Percentiles rank a stretch among this genome's conserved stretches.
These are phyloP conservation scores for Porphyrellus cyaneotinctus DNA, from an alignment of 768 basidiomycete genomes.

Conservation along the genomic window DNA sequence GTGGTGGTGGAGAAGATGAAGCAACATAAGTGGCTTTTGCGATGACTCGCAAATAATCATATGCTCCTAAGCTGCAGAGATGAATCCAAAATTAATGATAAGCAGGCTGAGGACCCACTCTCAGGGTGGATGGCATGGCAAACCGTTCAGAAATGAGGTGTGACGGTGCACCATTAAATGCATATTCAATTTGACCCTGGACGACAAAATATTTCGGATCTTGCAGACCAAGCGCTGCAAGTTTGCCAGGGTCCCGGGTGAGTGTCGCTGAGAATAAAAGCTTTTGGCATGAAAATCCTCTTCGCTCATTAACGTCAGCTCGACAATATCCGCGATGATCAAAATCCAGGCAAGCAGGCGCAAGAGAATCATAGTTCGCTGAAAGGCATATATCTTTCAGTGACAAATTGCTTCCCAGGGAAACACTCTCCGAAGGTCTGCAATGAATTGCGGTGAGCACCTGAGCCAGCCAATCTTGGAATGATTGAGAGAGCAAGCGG, in stretches of 20 bases:
- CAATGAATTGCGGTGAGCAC: slow-evolving; percentile 72
- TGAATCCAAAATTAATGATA: background rate
- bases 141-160: slow-evolving; percentile 71
- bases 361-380: slow-evolving; percentile 41
- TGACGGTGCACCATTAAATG: slow-evolving; percentile 37
- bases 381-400: slow-evolving; percentile 4
- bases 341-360: slow-evolving; percentile 52
- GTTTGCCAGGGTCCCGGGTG: slow-evolving; percentile 90
- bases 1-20: slow-evolving; percentile 71
- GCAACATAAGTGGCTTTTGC: slow-evolving; percentile 84
- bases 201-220: slow-evolving; percentile 89
- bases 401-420: slow-evolving; percentile 1
- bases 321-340: slow-evolving; percentile 23
- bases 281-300: slow-evolving; percentile 79
- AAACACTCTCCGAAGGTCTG: slow-evolving; percentile 19
- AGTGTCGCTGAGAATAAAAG: slow-evolving; percentile 95
- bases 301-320: slow-evolving; percentile 55
- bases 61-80: slow-evolving; percentile 57
- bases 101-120: slow-evolving; percentile 39
- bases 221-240: slow-evolving; percentile 73
- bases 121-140: slow-evolving; percentile 75
- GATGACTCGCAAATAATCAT: slow-evolving; percentile 77
- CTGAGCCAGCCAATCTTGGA: slow-evolving; percentile 90
- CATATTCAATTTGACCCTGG: slow-evolving; percentile 43
- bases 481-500: slow-evolving; percentile 89